phyloP scores from a whole-genome alignment of 1,284 basidiomycete species.

The Cryptococcus depauperatus region DNA sequence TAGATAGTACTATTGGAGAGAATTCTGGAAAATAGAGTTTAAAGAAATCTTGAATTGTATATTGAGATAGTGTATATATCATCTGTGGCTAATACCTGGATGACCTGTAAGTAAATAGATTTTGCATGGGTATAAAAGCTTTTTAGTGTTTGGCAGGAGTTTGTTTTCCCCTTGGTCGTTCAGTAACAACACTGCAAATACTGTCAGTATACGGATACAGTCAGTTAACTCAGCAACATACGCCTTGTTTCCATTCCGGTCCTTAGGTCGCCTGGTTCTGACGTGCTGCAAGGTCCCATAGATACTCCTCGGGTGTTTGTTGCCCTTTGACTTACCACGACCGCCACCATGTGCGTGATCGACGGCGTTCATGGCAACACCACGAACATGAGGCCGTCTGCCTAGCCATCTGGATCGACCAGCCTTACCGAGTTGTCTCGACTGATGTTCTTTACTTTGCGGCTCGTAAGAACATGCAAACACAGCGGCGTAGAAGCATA shows the following conservation, averaged over 20 bases:
- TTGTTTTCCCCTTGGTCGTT: slow-evolving; percentile 18
- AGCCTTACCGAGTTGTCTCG: slow-evolving; percentile 79
- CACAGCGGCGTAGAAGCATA: background rate
- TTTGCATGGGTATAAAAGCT: background rate
- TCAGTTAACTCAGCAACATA: slow-evolving; percentile 15
- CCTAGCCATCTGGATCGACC: slow-evolving; percentile 86
- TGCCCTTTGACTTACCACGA: slow-evolving; percentile 93
- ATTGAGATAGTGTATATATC: background rate
- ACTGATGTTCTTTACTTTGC: slow-evolving; percentile 70
- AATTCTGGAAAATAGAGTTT: background rate
- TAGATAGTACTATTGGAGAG: background rate
- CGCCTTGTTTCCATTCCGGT: slow-evolving; percentile 89
- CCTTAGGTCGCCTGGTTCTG: slow-evolving; percentile 83
- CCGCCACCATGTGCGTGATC: slow-evolving; percentile 95
- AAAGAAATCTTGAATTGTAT: background rate
- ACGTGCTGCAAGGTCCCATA: slow-evolving; percentile 91
- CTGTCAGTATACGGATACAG: background rate
- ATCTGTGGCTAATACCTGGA: background rate
- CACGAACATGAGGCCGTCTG: slow-evolving; percentile 75
- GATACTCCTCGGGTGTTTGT: slow-evolving; percentile 82
- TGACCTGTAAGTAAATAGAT: background rate
- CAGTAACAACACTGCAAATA: slow-evolving; percentile 15
- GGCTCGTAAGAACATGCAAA: background rate
- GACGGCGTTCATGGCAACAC: slow-evolving; percentile 97
- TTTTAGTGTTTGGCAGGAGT: slow-evolving; percentile 16